A percentile compares a stretch with the other conserved stretches of the same genome.
Evolutionary conservation across 1,284 basidiomycete species (phyloP).

Genomic region (Irpex sp.): DNA sequence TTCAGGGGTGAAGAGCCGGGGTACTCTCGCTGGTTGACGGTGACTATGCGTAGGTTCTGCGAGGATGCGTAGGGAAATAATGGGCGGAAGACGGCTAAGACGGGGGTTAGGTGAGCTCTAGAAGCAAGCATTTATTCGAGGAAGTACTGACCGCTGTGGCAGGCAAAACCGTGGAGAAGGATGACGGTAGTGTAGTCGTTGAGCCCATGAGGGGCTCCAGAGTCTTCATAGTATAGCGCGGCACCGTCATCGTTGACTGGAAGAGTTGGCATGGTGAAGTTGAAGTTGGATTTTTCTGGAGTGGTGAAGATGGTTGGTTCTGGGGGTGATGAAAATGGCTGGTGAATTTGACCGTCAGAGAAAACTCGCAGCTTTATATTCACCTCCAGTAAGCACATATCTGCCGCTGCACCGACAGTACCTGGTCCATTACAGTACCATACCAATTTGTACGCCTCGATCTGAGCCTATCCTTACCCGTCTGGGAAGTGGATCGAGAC

Average conservation of each 20-base stretch:
- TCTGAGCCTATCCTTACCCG: too few relatives aligned
- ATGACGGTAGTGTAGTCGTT: not conserved
- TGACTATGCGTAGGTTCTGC: conserved; percentile 3
- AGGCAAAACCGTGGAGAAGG: conserved; percentile 1
- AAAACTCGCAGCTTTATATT: too few relatives aligned
- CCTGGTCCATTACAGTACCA: too few relatives aligned
- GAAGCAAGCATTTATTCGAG: not conserved
- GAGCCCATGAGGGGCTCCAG: conserved; percentile 1
- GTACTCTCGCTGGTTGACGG: conserved; percentile 7
- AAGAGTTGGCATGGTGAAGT: conserved; percentile 2
- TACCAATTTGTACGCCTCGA: too few relatives aligned
- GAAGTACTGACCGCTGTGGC: conserved; percentile 2
- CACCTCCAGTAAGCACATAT: too few relatives aligned
- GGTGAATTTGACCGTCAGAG: too few relatives aligned
- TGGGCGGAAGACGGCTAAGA: conserved; percentile 1
- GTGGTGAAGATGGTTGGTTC: too few relatives aligned
- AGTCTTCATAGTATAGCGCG: conserved; percentile 6
- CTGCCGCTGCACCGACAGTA: too few relatives aligned
- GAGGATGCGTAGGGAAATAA: not conserved
- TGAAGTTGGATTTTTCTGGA: too few relatives aligned
- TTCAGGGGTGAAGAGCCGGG: conserved; percentile 1
- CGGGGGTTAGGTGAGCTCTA: conserved; percentile 35
- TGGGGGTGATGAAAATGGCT: too few relatives aligned
- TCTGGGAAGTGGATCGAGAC: too few relatives aligned
- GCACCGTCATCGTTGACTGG: conserved; percentile 6